phyloP scores from a whole-genome alignment of 2,329 filamentous ascomycete species.

The Metarhizium sp. region DNA sequence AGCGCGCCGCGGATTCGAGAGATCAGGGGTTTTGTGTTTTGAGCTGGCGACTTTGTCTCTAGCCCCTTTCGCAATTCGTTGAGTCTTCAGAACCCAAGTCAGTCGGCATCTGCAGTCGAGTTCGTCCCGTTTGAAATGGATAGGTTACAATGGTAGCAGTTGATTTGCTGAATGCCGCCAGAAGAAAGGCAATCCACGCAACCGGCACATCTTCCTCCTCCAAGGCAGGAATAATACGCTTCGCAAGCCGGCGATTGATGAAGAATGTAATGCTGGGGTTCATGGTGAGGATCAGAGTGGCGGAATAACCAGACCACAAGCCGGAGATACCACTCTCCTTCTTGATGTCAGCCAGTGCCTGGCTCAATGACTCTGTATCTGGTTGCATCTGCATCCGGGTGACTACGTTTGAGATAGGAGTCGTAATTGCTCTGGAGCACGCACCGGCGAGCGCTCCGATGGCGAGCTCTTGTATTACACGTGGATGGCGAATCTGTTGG shows the following conservation, averaged over 20 bases:
- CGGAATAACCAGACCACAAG: constrained; percentile 85
- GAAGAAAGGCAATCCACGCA: constrained; percentile 32
- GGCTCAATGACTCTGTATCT: constrained; percentile 31
- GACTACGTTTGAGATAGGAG: constrained; percentile 73
- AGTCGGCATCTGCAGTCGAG: constrained; percentile 58
- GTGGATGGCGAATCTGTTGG: constrained; percentile 35
- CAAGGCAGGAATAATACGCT: constrained; percentile 41
- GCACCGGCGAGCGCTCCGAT: constrained; percentile 68
- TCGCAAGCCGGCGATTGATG: constrained; percentile 63
- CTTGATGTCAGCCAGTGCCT: constrained; percentile 56
- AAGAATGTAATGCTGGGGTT: constrained; percentile 85
- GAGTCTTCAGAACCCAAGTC: constrained; percentile 11
- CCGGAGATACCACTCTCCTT: constrained; percentile 62
- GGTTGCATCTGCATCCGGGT: constrained; percentile 69
- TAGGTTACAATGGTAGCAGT: constrained; percentile 71
- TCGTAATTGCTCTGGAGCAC: constrained; percentile 65
- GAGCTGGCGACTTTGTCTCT: neutral
- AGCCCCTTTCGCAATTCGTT: constrained; percentile 3
- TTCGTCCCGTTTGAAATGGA: constrained; percentile 79
- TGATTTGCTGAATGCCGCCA: constrained; percentile 70
- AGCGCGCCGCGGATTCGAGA: constrained; percentile 13
- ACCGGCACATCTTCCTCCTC: constrained; percentile 31
- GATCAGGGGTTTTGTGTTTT: constrained; percentile 4
- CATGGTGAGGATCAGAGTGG: constrained; percentile 67
- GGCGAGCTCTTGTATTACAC: constrained; percentile 61